Conservation (phyloP, 2,329 filamentous ascomycete genomes). For the Paecilomyces sp. region DNA sequence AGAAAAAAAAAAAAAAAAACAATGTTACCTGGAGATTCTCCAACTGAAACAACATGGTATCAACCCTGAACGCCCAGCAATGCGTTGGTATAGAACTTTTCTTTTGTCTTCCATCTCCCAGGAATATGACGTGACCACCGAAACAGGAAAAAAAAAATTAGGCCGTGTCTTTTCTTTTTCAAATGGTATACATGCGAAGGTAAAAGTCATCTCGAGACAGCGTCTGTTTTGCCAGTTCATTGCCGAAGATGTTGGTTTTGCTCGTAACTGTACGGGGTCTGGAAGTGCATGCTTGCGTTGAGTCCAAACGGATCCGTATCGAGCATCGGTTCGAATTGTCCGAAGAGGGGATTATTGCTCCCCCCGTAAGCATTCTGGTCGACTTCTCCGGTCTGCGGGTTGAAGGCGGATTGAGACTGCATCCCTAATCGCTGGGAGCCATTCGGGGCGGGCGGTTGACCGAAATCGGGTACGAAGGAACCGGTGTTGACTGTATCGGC, state of each 20-base stretch:
- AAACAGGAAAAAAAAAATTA: background rate
- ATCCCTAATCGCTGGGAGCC: constrained; percentile 33
- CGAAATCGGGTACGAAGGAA: constrained; percentile 54
- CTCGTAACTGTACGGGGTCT: constrained; percentile 60
- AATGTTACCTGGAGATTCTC: background rate
- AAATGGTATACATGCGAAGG: constrained; percentile 4
- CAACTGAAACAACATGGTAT: constrained; percentile 20
- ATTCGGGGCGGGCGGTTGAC: constrained; percentile 34
- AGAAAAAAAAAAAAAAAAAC: background rate
- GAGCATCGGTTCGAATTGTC: constrained; percentile 75
- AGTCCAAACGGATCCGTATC: constrained; percentile 92
- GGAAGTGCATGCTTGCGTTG: constrained; percentile 92
- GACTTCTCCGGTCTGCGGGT: constrained; percentile 29
- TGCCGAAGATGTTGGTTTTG: constrained; percentile 28
- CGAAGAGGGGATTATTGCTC: constrained; percentile 47
- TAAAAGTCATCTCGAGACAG: background rate
- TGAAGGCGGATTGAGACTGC: constrained; percentile 37
- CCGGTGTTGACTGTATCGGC: constrained; percentile 62
- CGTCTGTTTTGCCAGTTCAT: constrained; percentile 6
- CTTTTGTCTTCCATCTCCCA: constrained; percentile 18
- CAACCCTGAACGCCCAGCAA: constrained; percentile 28
- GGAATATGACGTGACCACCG: constrained; percentile 3
- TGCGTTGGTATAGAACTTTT: constrained; percentile 23
- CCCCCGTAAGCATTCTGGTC: constrained; percentile 34
- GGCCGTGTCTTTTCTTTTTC: background rate